phyloP scores from a whole-genome alignment of 306 rosid species.

The Hylodesmum podocarpum region DNA sequence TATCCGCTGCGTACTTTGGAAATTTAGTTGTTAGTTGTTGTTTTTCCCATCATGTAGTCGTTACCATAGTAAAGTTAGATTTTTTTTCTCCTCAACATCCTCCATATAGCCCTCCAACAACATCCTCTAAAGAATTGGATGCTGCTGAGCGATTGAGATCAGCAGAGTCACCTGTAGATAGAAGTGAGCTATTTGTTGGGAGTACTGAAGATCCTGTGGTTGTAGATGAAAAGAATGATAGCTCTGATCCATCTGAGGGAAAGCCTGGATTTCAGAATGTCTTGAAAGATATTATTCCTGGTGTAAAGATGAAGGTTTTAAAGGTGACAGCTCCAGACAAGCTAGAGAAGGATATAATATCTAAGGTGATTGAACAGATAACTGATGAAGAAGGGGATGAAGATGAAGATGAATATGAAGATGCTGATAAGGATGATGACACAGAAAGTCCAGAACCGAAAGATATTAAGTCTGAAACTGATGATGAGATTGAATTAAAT shows the following conservation, averaged over 20 bases:
- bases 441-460: background rate
- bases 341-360: background rate
- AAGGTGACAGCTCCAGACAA: slow-evolving; percentile 43
- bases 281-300: slow-evolving; percentile 74
- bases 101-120: slow-evolving; percentile 34
- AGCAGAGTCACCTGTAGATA: slow-evolving; percentile 51
- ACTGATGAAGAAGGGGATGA: background rate
- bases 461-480: background rate
- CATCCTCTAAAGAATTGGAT: slow-evolving; percentile 26
- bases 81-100: no score
- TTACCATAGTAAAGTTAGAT: no score
- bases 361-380: background rate
- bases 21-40: no score
- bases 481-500: background rate
- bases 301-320: slow-evolving; percentile 72
- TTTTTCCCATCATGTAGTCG: no score
- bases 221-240: slow-evolving; percentile 37
- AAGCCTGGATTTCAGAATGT: slow-evolving; percentile 57
- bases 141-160: slow-evolving; percentile 41
- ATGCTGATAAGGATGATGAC: background rate
- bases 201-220: slow-evolving; percentile 56
- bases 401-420: background rate
- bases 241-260: slow-evolving; percentile 56
- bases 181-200: slow-evolving; percentile 44
- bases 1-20: no score